These are phyloP conservation scores for Amyloporia xantha DNA, from an alignment of 768 basidiomycete species.

Conservation along the genomic window DNA sequence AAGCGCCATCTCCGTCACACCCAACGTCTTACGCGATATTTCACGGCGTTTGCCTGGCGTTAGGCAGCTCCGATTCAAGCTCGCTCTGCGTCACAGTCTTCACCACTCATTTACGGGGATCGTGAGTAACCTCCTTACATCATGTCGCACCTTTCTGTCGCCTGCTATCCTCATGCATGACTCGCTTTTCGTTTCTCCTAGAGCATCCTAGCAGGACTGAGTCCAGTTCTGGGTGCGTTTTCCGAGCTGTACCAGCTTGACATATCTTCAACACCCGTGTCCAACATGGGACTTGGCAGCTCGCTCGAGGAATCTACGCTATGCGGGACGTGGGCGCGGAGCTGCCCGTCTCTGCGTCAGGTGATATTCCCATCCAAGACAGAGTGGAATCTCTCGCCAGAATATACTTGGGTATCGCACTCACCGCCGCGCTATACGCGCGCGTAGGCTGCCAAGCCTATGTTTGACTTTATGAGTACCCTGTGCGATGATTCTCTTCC, in stretches of 20 bases:
- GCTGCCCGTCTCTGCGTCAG: constrained; percentile 45
- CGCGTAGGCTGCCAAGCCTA: not conserved
- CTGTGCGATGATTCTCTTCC: not conserved
- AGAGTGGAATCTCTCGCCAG: constrained; percentile 38
- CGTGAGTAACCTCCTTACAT: constrained; percentile 35
- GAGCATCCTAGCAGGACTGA: constrained; percentile 53
- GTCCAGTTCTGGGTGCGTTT: constrained; percentile 50
- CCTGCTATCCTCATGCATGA: not conserved
- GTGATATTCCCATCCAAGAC: constrained; percentile 52
- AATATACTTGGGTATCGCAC: constrained; percentile 28
- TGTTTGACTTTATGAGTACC: not conserved
- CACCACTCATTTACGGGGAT: constrained; percentile 60
- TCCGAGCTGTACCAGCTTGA: constrained; percentile 45
- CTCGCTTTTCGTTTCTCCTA: constrained; percentile 22
- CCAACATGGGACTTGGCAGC: constrained; percentile 30
- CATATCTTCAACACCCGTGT: constrained; percentile 51
- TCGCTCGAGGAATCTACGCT: constrained; percentile 43
- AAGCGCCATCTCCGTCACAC: constrained; percentile 52
- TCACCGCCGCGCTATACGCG: constrained; percentile 6
- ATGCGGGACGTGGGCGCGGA: constrained; percentile 47
- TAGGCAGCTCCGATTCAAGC: constrained; percentile 45
- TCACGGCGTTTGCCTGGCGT: constrained; percentile 44
- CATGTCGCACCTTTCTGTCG: not conserved
- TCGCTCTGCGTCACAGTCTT: constrained; percentile 59
- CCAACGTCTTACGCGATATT: constrained; percentile 48